Conservation (phyloP, 257 asterid genomes). For the Marsdenia floribunda region DNA sequence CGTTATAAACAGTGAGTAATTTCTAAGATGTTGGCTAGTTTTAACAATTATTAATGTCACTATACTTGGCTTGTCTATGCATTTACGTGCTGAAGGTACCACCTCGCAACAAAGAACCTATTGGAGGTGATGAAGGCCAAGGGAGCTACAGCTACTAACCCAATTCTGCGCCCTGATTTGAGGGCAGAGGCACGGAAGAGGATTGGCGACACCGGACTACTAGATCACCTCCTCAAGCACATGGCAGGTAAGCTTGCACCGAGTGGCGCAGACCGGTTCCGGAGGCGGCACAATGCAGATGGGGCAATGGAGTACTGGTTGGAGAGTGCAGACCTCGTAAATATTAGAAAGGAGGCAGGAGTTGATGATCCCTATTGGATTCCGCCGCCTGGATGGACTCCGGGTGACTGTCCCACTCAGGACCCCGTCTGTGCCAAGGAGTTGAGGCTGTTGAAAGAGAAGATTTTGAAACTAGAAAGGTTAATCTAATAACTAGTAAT, state of each 20-base stretch:
- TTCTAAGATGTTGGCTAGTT: neutral
- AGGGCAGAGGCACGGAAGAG: conserved; percentile 87
- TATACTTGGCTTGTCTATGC: neutral
- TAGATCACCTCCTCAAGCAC: conserved; percentile 93
- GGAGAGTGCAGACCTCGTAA: conserved; percentile 78
- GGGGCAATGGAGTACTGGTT: conserved; percentile 99
- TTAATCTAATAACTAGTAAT: conserved; percentile 9
- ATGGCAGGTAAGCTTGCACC: conserved; percentile 96
- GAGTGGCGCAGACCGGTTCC: conserved; percentile 56
- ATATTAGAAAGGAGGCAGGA: conserved; percentile 73
- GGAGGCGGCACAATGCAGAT: conserved; percentile 87
- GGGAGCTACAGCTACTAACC: conserved; percentile 58
- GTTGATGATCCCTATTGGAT: conserved; percentile 85
- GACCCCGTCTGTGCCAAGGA: conserved; percentile 78
- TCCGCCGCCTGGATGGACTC: conserved; percentile 96
- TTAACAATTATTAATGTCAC: neutral
- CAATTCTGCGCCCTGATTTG: conserved; percentile 74
- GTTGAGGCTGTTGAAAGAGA: conserved; percentile 56
- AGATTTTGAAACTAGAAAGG: conserved; percentile 56
- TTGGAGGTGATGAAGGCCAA: conserved; percentile 77
- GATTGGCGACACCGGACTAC: conserved; percentile 87
- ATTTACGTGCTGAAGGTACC: conserved; percentile 56
- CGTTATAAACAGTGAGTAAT: neutral
- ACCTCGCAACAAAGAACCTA: conserved; percentile 68
- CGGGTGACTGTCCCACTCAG: conserved; percentile 87